A percentile compares a stretch with the other conserved stretches of the same genome.
Evolutionary conservation across 805 yeast genomes (phyloP).

Genomic region (Zygoascus biomembranicola): DNA sequence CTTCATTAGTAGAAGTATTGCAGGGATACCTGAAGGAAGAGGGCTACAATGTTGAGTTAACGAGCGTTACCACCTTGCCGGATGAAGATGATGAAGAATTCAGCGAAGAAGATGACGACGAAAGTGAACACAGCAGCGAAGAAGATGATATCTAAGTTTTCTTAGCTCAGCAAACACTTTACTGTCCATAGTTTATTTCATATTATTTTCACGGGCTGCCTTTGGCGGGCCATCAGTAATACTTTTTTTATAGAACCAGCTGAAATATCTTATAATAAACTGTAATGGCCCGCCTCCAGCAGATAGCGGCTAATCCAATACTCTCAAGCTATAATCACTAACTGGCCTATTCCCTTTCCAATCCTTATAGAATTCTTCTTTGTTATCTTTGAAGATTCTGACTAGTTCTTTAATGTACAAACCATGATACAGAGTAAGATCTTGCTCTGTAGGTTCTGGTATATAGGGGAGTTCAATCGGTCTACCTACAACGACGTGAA

Average conservation of each 20-base stretch:
- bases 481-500: slow-evolving; percentile 53
- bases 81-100: slow-evolving; percentile 19
- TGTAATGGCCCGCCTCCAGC: background rate
- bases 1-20: slow-evolving; percentile 46
- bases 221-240: too few relatives aligned
- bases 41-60: slow-evolving; percentile 57
- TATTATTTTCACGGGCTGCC: too few relatives aligned
- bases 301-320: slow-evolving; percentile 12
- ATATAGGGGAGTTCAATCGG: slow-evolving; percentile 34
- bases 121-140: slow-evolving; percentile 18
- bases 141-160: slow-evolving; percentile 9
- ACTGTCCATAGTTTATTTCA: too few relatives aligned
- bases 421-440: slow-evolving; percentile 62
- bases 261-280: background rate
- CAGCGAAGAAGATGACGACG: slow-evolving; percentile 5
- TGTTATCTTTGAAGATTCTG: slow-evolving; percentile 12
- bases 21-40: slow-evolving; percentile 37
- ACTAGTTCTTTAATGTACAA: slow-evolving; percentile 40
- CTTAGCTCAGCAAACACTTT: too few relatives aligned
- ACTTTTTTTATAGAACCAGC: background rate
- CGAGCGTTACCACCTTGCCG: slow-evolving; percentile 38
- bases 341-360: background rate
- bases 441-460: slow-evolving; percentile 38
- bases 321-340: slow-evolving; percentile 2
- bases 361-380: slow-evolving; percentile 7